Base-by-base conservation (phyloP, 1,284 basidiomycete species). In the Pterula multifida region DNA sequence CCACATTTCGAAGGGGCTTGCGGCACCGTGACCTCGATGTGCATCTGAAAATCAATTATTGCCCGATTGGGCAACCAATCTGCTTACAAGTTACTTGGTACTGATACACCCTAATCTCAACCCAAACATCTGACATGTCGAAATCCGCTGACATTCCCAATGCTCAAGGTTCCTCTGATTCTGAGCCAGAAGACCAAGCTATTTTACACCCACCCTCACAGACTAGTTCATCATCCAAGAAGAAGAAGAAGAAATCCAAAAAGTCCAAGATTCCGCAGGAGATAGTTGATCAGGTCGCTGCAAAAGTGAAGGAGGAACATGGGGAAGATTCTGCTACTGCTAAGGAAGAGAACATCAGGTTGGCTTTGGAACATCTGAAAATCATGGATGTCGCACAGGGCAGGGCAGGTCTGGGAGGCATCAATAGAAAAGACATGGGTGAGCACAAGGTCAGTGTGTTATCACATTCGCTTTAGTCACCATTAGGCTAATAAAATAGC, bases 401-500 rank as follows among this genome's bases (percentile, higher is more conserved):
- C 2, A 87, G 85, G 60, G 67, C 76, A 35, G 83, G 80, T 3
- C 57, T 81, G 32, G 78, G 78, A n/a, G 84, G 80, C 3, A 69
- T 72, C 54, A 84, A 82, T 58, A 82, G 76, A 60, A 88, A 90
- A 68, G 78, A 87, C 55, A 73, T 85, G 58, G 88, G 85, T 24
- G 84, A 86, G 60, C 90, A 95, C 65, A 95, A 95, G 73, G 90
- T 88, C 56, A 48, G 71, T 51, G 15, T 6, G 52, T 36, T 49
- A 47, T 47, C 21, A 21, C 50, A 24, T 23, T n/a, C n/a, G n/a
- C n/a, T n/a, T n/a, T n/a, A n/a, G n/a, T n/a, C n/a, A n/a, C n/a
- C n/a, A n/a, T n/a, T n/a, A n/a, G n/a, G n/a, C 45, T 50, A 23
- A 52, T 48, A 50, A 44, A 51, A 45, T 44, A 32, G 53, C 39